Conservation (phyloP, 202 grass and related monocot genomes). For the Brachypodium distachyon region DNA sequence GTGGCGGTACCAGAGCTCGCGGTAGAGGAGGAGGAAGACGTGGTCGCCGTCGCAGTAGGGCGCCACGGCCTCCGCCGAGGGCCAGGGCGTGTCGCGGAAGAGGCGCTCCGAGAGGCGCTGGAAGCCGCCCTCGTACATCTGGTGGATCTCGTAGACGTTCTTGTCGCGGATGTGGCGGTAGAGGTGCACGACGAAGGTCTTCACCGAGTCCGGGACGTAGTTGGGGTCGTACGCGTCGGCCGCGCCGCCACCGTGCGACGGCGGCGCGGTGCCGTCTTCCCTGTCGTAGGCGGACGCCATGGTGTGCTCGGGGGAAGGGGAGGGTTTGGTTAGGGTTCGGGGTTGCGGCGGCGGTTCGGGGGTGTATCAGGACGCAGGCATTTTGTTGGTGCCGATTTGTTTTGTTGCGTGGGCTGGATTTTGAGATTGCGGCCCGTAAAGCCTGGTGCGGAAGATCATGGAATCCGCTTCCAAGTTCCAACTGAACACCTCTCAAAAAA, state of each 20-base stretch:
- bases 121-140: slow-evolving; percentile 99
- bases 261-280: slow-evolving; percentile 29
- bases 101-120: slow-evolving; percentile 87
- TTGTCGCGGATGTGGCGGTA: slow-evolving; percentile 99
- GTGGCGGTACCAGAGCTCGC: slow-evolving; percentile 98
- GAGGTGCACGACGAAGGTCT: slow-evolving; percentile 92
- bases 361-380: too few species aligned
- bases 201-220: slow-evolving; percentile 94
- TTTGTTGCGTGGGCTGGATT: neutral
- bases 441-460: too few species aligned
- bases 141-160: slow-evolving; percentile 99
- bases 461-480: too few species aligned
- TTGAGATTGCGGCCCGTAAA: too few species aligned
- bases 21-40: slow-evolving; percentile 94
- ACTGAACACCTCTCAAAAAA: too few species aligned
- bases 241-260: slow-evolving; percentile 10
- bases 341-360: neutral
- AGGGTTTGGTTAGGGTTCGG: slow-evolving; percentile 15
- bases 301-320: neutral
- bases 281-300: slow-evolving; percentile 45
- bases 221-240: slow-evolving; percentile 60
- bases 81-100: slow-evolving; percentile 91
- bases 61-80: slow-evolving; percentile 62
- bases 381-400: neutral
- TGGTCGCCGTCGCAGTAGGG: slow-evolving; percentile 92